A percentile compares a stretch with the other conserved stretches of the same genome.
Conservation (phyloP, 257 asterid species). For the Jasminum sambac region DNA sequence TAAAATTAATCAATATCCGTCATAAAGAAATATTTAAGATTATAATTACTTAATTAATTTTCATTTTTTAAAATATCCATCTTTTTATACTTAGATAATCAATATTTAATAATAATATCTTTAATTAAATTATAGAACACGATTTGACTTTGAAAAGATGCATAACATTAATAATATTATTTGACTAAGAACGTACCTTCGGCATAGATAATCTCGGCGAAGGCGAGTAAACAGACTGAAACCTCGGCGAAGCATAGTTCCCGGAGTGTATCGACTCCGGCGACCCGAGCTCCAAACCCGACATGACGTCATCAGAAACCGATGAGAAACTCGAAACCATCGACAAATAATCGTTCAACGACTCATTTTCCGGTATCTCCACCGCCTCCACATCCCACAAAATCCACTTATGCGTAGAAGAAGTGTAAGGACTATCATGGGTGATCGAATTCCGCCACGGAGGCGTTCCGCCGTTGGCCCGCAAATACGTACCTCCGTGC, state of each 20-base stretch:
- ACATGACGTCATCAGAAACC: slow-evolving; percentile 63
- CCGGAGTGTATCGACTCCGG: slow-evolving; percentile 61
- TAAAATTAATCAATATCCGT: too few relatives aligned
- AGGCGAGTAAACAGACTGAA: slow-evolving; percentile 39
- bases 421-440: slow-evolving; percentile 58
- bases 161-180: not conserved
- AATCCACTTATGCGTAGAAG: slow-evolving; percentile 60
- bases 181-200: slow-evolving; percentile 55
- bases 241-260: slow-evolving; percentile 35
- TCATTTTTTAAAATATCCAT: too few relatives aligned
- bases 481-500: slow-evolving; percentile 60
- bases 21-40: too few relatives aligned
- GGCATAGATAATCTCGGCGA: slow-evolving; percentile 43
- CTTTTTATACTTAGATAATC: too few relatives aligned
- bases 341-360: slow-evolving; percentile 59
- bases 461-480: slow-evolving; percentile 95
- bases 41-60: too few relatives aligned
- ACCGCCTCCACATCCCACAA: slow-evolving; percentile 78
- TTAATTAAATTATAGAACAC: not conserved
- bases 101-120: too few relatives aligned
- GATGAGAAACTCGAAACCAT: slow-evolving; percentile 76
- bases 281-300: slow-evolving; percentile 65
- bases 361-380: slow-evolving; percentile 77
- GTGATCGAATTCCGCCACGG: slow-evolving; percentile 93
- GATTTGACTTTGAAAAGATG: slow-evolving; percentile 7